phyloP scores from a whole-genome alignment of 2,329 filamentous ascomycete species.

The Xylariaceae sp. region DNA sequence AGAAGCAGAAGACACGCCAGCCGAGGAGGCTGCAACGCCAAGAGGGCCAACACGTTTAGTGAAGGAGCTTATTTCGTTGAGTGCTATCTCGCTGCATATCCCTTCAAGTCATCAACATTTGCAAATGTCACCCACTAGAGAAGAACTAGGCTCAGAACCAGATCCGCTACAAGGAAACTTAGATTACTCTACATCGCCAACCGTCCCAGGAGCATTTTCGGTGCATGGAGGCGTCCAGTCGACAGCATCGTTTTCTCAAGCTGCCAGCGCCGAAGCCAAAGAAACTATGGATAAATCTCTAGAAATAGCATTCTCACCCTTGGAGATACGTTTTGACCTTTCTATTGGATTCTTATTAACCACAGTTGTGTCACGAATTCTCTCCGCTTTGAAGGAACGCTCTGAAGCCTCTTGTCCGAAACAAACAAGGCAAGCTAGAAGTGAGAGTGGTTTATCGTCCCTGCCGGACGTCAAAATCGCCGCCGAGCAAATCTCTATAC shows the following conservation, averaged over 20 bases:
- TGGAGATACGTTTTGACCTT: constrained; percentile 57
- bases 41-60: constrained; percentile 57
- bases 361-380: constrained; percentile 53
- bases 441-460: constrained; percentile 21
- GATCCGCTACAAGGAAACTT: constrained; percentile 8
- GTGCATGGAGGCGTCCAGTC: constrained; percentile 41
- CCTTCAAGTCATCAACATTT: constrained; percentile 53
- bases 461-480: constrained; percentile 48
- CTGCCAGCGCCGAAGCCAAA: constrained; percentile 8
- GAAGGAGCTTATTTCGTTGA: constrained; percentile 56
- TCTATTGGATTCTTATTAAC: constrained; percentile 59
- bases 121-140: constrained; percentile 37
- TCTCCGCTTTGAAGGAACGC: constrained; percentile 47
- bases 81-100: constrained; percentile 57
- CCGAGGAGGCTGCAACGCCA: constrained; percentile 52
- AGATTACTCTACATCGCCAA: constrained; percentile 44
- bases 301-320: constrained; percentile 55
- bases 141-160: constrained; percentile 8
- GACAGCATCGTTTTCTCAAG: constrained; percentile 22
- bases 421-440: constrained; percentile 14
- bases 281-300: constrained; percentile 41
- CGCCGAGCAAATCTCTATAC: constrained; percentile 54
- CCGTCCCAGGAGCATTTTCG: constrained; percentile 66
- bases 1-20: constrained; percentile 12
- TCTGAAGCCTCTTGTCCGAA: constrained; percentile 15